Base-by-base conservation (phyloP, 768 basidiomycete species). In the Hygrocybe coccinea region DNA sequence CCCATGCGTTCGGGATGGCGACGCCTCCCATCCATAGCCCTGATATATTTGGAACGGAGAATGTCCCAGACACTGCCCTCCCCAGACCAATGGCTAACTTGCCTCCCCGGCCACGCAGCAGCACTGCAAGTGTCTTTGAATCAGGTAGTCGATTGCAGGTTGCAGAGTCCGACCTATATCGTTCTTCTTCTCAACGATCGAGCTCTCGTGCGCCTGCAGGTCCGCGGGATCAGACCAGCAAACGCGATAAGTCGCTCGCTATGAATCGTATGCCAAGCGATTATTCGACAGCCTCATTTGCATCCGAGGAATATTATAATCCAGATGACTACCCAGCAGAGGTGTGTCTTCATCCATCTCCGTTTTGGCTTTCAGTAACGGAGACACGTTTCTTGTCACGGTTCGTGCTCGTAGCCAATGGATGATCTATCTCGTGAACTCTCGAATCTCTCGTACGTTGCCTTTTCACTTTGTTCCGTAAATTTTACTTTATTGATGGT, bases 151-250 rank as follows among this genome's bases (percentile, higher is more conserved):
- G 58, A 21, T 62, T 65, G 7, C 65, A 79, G 15, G 57, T 73
- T 5, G 80, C 83, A 10, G 36, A 38, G 46, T 77, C 82, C 11
- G 76, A 79, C 58, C 56, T 82, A 25, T 71, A 77, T 55, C 77
- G 79, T 51, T 74, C 80, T 15, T 60, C 67, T 5, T 82, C 81
- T 11, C 67, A 67, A 60, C 65, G 49, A 58, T 67, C 50, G 55
- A 63, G 52, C 43, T 66, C 56, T 57, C 64, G 59, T 52, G 6
- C 44, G 5, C 66, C 59, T 50, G 50, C 48, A 15, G 62, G 61
- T 14, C 50, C 56, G 8, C 61, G 67, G 8, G 74, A 79, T 60
- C 69, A 73, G 54, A 66, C 71, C 46, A 77, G 70, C 61, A 68
- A 61, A 57, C 77, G 74, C 51, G 77, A 79, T 52, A 59, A 71